Evolutionary conservation across 2,329 filamentous ascomycete genomes (phyloP), one percentile per base, ranked within the genome.

Genomic region (Sclerotinia borealis): DNA sequence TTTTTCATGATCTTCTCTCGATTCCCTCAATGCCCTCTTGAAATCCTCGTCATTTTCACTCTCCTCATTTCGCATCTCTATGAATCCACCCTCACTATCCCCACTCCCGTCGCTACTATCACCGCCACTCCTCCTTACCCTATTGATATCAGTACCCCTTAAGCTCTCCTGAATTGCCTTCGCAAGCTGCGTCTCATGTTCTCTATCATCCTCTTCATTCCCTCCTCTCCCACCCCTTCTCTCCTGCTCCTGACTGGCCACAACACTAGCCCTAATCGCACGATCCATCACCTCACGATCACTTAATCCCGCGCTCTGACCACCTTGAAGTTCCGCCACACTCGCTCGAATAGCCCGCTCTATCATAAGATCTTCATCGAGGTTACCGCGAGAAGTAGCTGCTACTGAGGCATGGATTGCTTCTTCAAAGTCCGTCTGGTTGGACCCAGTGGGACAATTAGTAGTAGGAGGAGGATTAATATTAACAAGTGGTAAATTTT

Each of bases 271-370:
- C 45, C 76, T 72, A 61, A 85, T 79, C 3, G 82, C 83, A 37
- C 78, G 77, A 27, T 79, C 74, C 6, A 84, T 72, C 5, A 77
- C 76, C 63, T 79, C 76, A 58, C 81, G 76, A 48, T 73, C 68
- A 10, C 47, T 68, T 1, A 73, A 59, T 2, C 51, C 59, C 1
- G 65, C 65, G 1, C 66, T 73, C 22, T 76, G 69, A 9, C 72
- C 70, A 10, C 71, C 69, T 63, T 82, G 77, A 10, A 86, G 74
- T 68, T 90, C 86, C 17, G 77, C 78, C 19, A 95, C 80, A 66
- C 88, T 91, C 6, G 89, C 86, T 17, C 89, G 81, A 58, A 96
- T 89, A 1, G 90, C 90, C 25, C 84, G 80, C 72, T 92, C 91
- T 54, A 96, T 81, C 64, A 83, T 79, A 27, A 81, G 81, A 70